phyloP scores from a whole-genome alignment of 768 basidiomycete species.

The Tylopilus rubrobrunneus region DNA sequence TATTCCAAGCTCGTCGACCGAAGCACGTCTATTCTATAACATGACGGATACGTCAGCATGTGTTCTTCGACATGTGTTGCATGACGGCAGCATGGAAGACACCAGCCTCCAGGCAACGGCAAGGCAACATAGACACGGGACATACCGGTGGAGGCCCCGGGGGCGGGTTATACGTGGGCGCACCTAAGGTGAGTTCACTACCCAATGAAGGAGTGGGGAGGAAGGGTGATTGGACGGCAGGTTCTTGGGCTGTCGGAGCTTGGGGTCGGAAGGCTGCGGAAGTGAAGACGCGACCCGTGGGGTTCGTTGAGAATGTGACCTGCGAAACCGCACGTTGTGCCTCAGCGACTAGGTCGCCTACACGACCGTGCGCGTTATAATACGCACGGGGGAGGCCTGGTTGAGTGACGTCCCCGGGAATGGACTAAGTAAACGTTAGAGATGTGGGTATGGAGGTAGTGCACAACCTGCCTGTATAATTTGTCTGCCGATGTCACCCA shows the following conservation, averaged over 20 bases:
- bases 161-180: conserved; percentile 6
- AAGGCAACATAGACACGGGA: conserved; percentile 10
- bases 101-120: conserved; percentile 21
- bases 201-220: conserved; percentile 34
- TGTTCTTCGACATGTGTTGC: conserved; percentile 10
- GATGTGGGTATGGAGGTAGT: background rate
- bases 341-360: conserved; percentile 59
- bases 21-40: conserved; percentile 17
- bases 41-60: conserved; percentile 10
- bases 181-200: conserved; percentile 26
- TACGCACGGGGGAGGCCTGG: conserved; percentile 74
- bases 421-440: conserved; percentile 45
- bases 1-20: conserved; percentile 27
- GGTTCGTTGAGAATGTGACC: conserved; percentile 45
- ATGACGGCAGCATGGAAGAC: conserved; percentile 2
- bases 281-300: conserved; percentile 19
- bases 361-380: conserved; percentile 65
- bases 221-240: conserved; percentile 12
- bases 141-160: conserved; percentile 17
- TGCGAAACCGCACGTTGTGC: conserved; percentile 54
- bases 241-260: conserved; percentile 1
- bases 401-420: conserved; percentile 74
- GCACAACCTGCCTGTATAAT: conserved; percentile 36
- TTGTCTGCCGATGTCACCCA: conserved; percentile 47
- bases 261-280: conserved; percentile 1